Evolutionary conservation across 2,329 filamentous ascomycete species (phyloP).

Genomic region (Zarea fungicola): DNA sequence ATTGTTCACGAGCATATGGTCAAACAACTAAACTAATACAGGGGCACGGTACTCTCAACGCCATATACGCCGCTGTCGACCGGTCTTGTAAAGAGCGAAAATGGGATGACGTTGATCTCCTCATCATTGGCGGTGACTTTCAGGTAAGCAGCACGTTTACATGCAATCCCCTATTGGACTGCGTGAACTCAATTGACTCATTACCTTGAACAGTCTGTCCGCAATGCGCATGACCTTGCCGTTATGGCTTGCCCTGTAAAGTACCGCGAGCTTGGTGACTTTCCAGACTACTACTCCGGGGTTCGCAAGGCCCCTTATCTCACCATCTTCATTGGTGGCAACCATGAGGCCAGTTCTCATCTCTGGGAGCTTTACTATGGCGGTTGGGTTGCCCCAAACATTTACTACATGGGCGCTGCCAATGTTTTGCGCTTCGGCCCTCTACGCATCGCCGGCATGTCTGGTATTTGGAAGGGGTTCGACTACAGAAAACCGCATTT

Average conservation of each 20-base stretch:
- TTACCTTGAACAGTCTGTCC: conserved; percentile 60
- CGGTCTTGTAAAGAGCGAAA: conserved; percentile 62
- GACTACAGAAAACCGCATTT: conserved; percentile 80
- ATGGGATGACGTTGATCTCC: conserved; percentile 78
- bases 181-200: conserved; percentile 8
- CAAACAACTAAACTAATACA: conserved; percentile 27
- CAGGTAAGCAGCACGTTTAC: conserved; percentile 50
- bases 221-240: conserved; percentile 81
- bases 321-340: conserved; percentile 89
- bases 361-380: conserved; percentile 92
- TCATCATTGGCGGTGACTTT: conserved; percentile 96
- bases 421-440: conserved; percentile 82
- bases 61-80: conserved; percentile 78
- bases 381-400: conserved; percentile 93
- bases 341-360: conserved; percentile 90
- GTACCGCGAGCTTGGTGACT: conserved; percentile 84
- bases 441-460: conserved; percentile 81
- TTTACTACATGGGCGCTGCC: conserved; percentile 93
- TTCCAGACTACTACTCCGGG: conserved; percentile 90
- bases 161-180: neutral
- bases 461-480: conserved; percentile 90
- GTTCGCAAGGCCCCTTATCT: conserved; percentile 72
- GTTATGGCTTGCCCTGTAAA: conserved; percentile 87
- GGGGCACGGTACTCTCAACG: conserved; percentile 88
- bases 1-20: neutral